Conservation (phyloP, 345 rosid genomes). For the Dimocarpus longan region DNA sequence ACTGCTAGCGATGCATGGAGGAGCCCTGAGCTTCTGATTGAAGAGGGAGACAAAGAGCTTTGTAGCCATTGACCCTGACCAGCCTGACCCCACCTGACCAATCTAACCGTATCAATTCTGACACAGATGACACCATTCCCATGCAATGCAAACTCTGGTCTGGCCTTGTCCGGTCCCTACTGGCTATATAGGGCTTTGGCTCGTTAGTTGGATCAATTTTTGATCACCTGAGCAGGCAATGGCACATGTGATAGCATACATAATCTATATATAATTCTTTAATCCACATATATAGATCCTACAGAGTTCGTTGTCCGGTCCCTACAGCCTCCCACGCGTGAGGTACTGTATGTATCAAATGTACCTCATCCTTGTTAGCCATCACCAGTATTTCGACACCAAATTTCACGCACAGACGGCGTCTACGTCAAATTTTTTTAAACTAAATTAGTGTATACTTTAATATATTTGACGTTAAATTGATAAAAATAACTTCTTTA, state of each 20-base stretch:
- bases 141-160: background rate
- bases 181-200: background rate
- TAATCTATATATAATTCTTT: too few species aligned
- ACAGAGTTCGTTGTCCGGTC: too few species aligned
- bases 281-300: conserved; percentile 18
- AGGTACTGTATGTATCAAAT: too few species aligned
- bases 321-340: too few species aligned
- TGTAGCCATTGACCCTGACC: conserved; percentile 48
- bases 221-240: conserved; percentile 14
- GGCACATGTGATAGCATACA: conserved; percentile 35
- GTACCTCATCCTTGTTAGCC: too few species aligned
- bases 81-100: conserved; percentile 1
- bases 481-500: too few species aligned
- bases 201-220: too few species aligned
- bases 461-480: too few species aligned
- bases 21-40: conserved; percentile 38
- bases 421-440: too few species aligned
- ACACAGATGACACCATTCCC: conserved; percentile 12
- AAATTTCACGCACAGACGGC: too few species aligned
- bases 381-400: conserved; percentile 20
- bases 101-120: conserved; percentile 3
- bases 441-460: too few species aligned
- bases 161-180: background rate
- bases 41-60: conserved; percentile 46
- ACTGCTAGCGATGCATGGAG: conserved; percentile 41